Conservation (phyloP, 1,284 basidiomycete genomes). For the Porogramme epimiltina region DNA sequence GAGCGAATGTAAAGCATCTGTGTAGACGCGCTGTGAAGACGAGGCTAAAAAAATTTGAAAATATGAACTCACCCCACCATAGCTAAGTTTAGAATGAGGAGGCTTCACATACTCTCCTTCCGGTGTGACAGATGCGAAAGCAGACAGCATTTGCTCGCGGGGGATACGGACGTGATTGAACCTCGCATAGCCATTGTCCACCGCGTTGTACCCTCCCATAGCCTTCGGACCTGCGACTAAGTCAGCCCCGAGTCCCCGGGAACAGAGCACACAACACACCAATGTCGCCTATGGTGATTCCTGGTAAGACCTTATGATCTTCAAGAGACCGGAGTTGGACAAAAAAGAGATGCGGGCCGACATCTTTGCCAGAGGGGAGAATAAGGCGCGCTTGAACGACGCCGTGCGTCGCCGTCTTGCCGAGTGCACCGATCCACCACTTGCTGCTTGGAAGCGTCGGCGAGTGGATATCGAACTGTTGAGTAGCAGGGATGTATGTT, state of each 20-base stretch:
- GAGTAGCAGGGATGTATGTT: conserved; percentile 67
- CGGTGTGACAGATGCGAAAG: conserved; percentile 71
- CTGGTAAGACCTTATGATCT: conserved; percentile 61
- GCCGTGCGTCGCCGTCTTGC: conserved; percentile 77
- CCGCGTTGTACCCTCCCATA: conserved; percentile 50
- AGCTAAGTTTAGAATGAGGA: conserved; percentile 74
- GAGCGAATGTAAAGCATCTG: conserved; percentile 76
- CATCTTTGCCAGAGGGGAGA: conserved; percentile 60
- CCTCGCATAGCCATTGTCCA: conserved; percentile 74
- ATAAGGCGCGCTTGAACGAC: conserved; percentile 80
- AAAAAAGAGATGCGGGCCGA: conserved; percentile 82
- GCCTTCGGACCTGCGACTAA: conserved; percentile 57
- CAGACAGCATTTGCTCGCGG: conserved; percentile 74
- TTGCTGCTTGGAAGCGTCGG: conserved; percentile 79
- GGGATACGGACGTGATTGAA: conserved; percentile 78
- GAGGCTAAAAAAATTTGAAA: not conserved
- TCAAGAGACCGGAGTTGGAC: conserved; percentile 68
- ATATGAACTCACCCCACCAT: conserved; percentile 61
- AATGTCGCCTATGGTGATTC: conserved; percentile 76
- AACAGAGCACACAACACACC: not conserved
- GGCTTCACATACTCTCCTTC: conserved; percentile 71
- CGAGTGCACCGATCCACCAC: conserved; percentile 83
- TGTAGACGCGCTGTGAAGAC: not conserved
- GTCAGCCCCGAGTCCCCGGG: not conserved
- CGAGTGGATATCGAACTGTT: conserved; percentile 77